Percentiles rank a stretch among this genome's conserved stretches.
Conservation (phyloP, 441 rosid genomes). For the Iberis amara region DNA sequence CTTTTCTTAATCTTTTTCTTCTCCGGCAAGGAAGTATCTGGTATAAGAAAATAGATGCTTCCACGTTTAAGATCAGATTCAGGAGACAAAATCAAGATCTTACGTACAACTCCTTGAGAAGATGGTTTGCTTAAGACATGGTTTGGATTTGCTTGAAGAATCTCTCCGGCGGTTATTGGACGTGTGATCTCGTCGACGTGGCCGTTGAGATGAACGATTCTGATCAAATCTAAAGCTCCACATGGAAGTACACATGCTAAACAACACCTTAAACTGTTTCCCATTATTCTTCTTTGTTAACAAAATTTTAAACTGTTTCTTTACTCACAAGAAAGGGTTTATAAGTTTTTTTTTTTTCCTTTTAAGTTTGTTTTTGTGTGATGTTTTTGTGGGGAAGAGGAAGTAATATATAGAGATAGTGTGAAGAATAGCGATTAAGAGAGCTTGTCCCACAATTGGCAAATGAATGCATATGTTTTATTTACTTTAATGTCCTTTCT, state of each 20-base stretch:
- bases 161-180: conserved; percentile 69
- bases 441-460: conserved; percentile 7
- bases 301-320: neutral
- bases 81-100: conserved; percentile 73
- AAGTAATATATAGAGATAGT: conserved; percentile 6
- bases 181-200: conserved; percentile 68
- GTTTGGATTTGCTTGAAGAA: conserved; percentile 70
- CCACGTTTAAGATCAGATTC: conserved; percentile 85
- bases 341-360: neutral
- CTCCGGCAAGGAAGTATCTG: conserved; percentile 53
- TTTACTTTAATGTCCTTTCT: conserved; percentile 25
- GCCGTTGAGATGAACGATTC: conserved; percentile 85
- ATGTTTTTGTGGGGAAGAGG: conserved; percentile 15
- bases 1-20: conserved; percentile 30
- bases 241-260: conserved; percentile 89
- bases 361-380: conserved; percentile 6
- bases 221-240: conserved; percentile 87
- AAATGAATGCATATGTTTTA: conserved; percentile 2
- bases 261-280: conserved; percentile 82
- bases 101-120: conserved; percentile 66
- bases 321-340: neutral
- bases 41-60: conserved; percentile 75
- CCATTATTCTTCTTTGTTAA: conserved; percentile 40
- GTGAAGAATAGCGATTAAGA: neutral
- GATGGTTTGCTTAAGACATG: conserved; percentile 76